Base-by-base conservation (phyloP, 2,329 filamentous ascomycete species). In the Cladorrhinum sp. region DNA sequence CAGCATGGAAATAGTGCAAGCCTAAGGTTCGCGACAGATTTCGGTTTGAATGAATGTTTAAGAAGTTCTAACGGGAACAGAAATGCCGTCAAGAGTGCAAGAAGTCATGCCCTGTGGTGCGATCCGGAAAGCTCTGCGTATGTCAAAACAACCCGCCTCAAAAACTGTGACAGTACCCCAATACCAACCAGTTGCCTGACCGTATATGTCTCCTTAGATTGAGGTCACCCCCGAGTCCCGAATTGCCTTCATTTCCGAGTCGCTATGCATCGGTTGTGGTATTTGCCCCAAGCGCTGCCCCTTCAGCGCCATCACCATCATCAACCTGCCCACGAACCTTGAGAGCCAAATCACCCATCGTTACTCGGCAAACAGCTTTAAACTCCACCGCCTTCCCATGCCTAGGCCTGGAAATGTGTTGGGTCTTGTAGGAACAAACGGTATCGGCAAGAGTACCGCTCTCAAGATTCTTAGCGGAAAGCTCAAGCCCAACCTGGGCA, bases 21-120 rank as follows among this genome's bases (percentile, higher is more conserved):
- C 91, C 91, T 62, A 93, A 93, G 85, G 89, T 90, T 81, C 71
- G 69, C 52, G 12, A 50, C 36, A 38, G n/a, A 38, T 13, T 13
- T 51, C 36, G 18, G 25, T 12, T 16, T n/a, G 23, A 18, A 2
- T 9, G 50, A 13, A 27, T 27, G 4, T 45, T 6, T 16, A 24
- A 60, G 27, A 45, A 48, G 55, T 45, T 60, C 62, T 67, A 23
- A 59, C 53, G 32, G 53, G 18, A 55, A 25, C 57, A 93, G 90
- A 98, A 98, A 92, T 98, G 95, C 78, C 88, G 93, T 69, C 93
- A 97, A 81, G 95, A 99, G 79, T 99, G 95, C 85, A 98, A 98
- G 78, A 98, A 98, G 77, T 93, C 93, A 27, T 99, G 95, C 76
- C 92, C 96, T 27, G 95, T 99, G 65, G 95, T 99, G 69, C 91